Percentiles rank a stretch among this genome's conserved stretches.
Evolutionary conservation across 1,284 basidiomycete genomes (phyloP).

Genomic region (Leccinum pachyderme): DNA sequence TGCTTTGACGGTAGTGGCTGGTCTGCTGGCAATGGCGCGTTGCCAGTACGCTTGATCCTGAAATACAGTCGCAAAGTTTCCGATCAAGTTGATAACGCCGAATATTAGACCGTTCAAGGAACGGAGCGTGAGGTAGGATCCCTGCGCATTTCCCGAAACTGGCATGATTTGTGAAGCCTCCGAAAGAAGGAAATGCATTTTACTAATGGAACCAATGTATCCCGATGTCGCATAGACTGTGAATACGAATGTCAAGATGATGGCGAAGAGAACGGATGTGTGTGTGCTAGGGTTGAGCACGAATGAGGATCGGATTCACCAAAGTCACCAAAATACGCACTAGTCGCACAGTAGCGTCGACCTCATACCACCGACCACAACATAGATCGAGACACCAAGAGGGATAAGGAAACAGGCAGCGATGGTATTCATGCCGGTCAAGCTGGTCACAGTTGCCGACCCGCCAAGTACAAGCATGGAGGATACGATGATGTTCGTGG

Average conservation of each 20-base stretch:
- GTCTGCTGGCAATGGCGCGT: slow-evolving; percentile 83
- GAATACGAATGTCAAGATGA: slow-evolving; percentile 71
- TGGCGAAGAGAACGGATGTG: slow-evolving; percentile 78
- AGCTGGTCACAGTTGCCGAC: slow-evolving; percentile 71
- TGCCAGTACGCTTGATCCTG: slow-evolving; percentile 82
- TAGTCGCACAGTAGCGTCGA: slow-evolving; percentile 60
- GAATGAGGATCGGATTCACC: slow-evolving; percentile 17
- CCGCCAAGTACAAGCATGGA: slow-evolving; percentile 63
- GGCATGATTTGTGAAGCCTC: slow-evolving; percentile 47
- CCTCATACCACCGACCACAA: slow-evolving; percentile 62
- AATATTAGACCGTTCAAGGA: slow-evolving; percentile 83
- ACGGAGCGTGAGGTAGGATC: slow-evolving; percentile 78
- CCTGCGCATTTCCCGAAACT: slow-evolving; percentile 62
- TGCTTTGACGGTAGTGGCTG: slow-evolving; percentile 82
- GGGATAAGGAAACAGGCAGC: slow-evolving; percentile 81
- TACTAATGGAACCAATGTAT: slow-evolving; percentile 56
- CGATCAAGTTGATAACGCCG: slow-evolving; percentile 83
- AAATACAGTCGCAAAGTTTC: slow-evolving; percentile 83
- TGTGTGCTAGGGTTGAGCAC: slow-evolving; percentile 54
- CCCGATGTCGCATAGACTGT: slow-evolving; percentile 75
- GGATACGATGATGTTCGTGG: slow-evolving; percentile 78
- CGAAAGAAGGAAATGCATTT: slow-evolving; percentile 60
- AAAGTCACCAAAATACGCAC: slow-evolving; percentile 35
- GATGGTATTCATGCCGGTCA: slow-evolving; percentile 83
- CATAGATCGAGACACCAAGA: slow-evolving; percentile 57